Base-by-base conservation (phyloP, 2,329 filamentous ascomycete species). In the Diaporthe velutina region DNA sequence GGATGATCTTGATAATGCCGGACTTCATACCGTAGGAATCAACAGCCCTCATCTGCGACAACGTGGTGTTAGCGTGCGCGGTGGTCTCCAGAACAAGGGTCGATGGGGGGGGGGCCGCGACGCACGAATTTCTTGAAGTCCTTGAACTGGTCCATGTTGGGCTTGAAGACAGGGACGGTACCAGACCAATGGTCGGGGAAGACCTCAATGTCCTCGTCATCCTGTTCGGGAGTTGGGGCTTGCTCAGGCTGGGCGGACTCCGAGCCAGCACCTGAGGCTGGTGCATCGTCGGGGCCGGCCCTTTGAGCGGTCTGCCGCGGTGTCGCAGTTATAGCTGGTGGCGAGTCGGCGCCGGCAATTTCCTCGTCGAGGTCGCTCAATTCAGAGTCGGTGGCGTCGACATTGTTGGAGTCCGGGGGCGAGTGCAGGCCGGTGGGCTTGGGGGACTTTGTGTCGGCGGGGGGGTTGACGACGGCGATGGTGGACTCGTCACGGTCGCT, bases 11-110 rank as follows among this genome's bases (percentile, higher is more conserved):
- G 81, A 98, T 92, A 79, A 99, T 98, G 48, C 97, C 97, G 30
- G 95, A 97, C 84, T 95, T 95, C 97, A 99, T 99, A 80, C 97
- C 97, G 83, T 98, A 98, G 78, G 92, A 91, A 83, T 99, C 95
- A 76, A 99, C 91, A 84, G 95, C 96, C 81, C 92, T 91, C 88
- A 93, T 92, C 91, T 93, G 76, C 38, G 33, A 38, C 58, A 67
- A 48, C 9, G 52, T 67, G 78, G 71, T 73, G 81, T 83, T 77
- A 84, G 82, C 75, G 77, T 17, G 60, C 19, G 33, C 40, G 45
- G 45, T 68, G n/a, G 55, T 42, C 71, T 54, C 55, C 19, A 42
- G 45, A 57, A 55, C 30, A 50, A 61, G 71, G 25, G 55, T 19
- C 30, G 48, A 17, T 12, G 2, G 68, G 35, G 52, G 71, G 12